A percentile compares a stretch with the other conserved stretches of the same genome.
Evolutionary conservation across 306 rosid species (phyloP).

Genomic region (Sicyos baderoa): DNA sequence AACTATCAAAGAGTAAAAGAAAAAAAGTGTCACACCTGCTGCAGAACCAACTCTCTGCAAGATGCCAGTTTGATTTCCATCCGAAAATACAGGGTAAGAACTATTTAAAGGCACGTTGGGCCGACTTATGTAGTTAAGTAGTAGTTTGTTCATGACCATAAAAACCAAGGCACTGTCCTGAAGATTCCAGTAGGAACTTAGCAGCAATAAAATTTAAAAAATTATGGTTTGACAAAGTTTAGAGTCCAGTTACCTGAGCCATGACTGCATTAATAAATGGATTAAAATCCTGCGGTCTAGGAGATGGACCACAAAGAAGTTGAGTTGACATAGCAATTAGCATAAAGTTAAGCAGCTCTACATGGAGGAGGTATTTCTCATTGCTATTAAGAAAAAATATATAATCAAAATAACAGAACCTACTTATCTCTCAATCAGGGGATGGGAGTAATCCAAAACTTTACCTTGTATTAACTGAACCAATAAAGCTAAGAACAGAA

Average conservation of each 20-base stretch:
- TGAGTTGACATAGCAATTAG: constrained; percentile 90
- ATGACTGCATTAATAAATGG: constrained; percentile 89
- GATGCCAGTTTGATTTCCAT: constrained; percentile 76
- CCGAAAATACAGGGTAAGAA: constrained; percentile 62
- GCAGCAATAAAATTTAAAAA: constrained; percentile 23
- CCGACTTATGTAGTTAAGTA: constrained; percentile 55
- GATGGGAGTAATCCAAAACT: constrained; percentile 24
- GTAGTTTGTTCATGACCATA: constrained; percentile 58
- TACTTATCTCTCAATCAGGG: constrained; percentile 22
- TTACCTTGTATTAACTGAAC: constrained; percentile 86
- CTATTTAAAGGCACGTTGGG: constrained; percentile 41
- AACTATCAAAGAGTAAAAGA: not conserved
- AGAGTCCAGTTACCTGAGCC: constrained; percentile 64
- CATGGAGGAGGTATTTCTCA: constrained; percentile 57
- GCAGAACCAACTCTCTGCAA: constrained; percentile 93
- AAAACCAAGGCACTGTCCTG: constrained; percentile 75
- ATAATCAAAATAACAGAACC: constrained; percentile 31
- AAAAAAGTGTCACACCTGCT: constrained; percentile 49
- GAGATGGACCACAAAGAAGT: constrained; percentile 95
- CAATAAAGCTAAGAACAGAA: constrained; percentile 63
- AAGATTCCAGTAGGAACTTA: constrained; percentile 28
- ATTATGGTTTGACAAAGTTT: constrained; percentile 8
- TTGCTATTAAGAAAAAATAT: constrained; percentile 32
- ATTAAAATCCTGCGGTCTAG: constrained; percentile 67
- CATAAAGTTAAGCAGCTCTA: constrained; percentile 93